phyloP scores from a whole-genome alignment of 108 stramenopile species.

The Seminavis robusta region DNA sequence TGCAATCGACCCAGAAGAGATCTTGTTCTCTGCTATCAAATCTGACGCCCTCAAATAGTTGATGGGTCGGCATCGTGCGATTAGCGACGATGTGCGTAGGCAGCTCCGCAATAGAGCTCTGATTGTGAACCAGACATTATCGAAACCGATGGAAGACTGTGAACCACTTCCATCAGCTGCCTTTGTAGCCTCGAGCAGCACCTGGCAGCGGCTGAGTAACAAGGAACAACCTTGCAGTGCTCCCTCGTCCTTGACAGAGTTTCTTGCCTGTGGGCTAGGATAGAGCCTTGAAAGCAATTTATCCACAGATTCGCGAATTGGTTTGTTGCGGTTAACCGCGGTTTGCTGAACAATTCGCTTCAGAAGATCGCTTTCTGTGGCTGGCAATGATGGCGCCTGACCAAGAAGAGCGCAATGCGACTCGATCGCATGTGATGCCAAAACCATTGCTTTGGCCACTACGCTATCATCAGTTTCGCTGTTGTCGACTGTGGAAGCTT shows the following conservation, averaged over 20 bases:
- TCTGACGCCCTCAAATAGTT: conserved; percentile 29
- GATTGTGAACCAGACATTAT: conserved; percentile 13
- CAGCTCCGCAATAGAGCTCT: conserved; percentile 12
- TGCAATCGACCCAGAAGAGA: conserved; percentile 13
- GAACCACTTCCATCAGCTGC: no score
- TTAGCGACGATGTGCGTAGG: conserved; percentile 5
- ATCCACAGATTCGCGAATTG: conserved; percentile 27
- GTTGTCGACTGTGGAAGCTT: no score
- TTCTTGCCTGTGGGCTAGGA: conserved; percentile 15
- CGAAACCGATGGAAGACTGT: conserved; percentile 7
- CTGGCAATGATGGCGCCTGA: not conserved
- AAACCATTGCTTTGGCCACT: conserved; percentile 10
- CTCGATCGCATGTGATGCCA: conserved; percentile 27
- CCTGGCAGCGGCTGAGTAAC: conserved; percentile 15
- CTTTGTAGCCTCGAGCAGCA: conserved; percentile 18
- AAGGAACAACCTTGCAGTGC: conserved; percentile 48
- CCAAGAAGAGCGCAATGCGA: conserved; percentile 27
- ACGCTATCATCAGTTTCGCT: no score
- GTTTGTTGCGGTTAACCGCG: conserved; percentile 26
- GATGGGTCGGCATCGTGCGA: conserved; percentile 34
- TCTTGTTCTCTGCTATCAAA: conserved; percentile 6
- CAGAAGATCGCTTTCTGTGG: conserved; percentile 21
- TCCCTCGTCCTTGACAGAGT: conserved; percentile 38
- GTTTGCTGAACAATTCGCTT: conserved; percentile 41
- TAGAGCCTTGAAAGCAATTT: conserved; percentile 34